Evolutionary conservation across 768 basidiomycete genomes (phyloP), one percentile per base, ranked within the genome.

Genomic region (Boletellus ananiceps): DNA sequence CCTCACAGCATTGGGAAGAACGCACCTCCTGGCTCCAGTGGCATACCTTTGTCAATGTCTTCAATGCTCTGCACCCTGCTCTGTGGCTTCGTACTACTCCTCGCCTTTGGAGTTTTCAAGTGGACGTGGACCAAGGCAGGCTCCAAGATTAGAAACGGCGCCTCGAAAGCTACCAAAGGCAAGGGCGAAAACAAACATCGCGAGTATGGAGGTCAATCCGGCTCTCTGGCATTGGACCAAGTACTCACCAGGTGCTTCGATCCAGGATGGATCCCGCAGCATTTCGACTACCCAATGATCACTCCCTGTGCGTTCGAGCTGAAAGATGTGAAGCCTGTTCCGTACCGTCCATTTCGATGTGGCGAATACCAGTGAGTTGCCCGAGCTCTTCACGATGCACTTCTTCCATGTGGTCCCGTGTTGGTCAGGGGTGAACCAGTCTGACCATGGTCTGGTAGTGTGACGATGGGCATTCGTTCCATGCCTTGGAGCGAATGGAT

Each of bases 401-500:
- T 1, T 33, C 27, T 31, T 42, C 6, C 2, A n/a, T n/a, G n/a
- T 23, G 21, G 39, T 39, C 18, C 37, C 13, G n/a, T n/a, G n/a
- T n/a, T 19, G 15, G 21, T 8, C 21, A 21, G 21, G 21, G 13
- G 25, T 3, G 27, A 13, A 25, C 5, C 23, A 25, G 23, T 25
- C 23, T 25, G 23, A 25, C 23, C 23, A 25, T 25, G 23, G 6
- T 4, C 23, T 25, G 23, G 4, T 7, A 86, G 83, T 55, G 73
- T 84, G 36, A 86, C 82, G 29, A 86, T 86, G 82, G 83, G 80
- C 52, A 78, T 84, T 57, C 76, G 80, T 34, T 67, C 60, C 42
- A 86, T 88, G 83, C 71, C 70, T 8, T 88, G 82, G 81, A 73
- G 75, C 35, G 79, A 83, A 46, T 88, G 86, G 86, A 80, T 88